phyloP scores from a whole-genome alignment of 2,329 filamentous ascomycete species.

The Purpureocillium lavendulum region DNA sequence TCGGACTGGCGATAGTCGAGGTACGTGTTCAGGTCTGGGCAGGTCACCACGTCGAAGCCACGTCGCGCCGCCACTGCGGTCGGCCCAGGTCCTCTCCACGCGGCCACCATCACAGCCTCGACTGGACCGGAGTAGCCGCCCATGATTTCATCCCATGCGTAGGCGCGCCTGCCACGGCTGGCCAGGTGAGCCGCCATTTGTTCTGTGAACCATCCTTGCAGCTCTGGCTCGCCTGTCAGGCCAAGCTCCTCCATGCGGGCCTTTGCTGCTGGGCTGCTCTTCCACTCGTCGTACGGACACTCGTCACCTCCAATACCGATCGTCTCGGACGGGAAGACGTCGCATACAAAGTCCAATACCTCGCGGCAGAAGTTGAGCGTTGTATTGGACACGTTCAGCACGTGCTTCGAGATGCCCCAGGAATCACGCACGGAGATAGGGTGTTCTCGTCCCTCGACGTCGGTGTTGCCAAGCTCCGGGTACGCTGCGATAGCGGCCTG shows the following conservation, averaged over 20 bases:
- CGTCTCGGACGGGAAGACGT: conserved; percentile 8
- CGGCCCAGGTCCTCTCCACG: conserved; percentile 9
- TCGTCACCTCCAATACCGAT: conserved; percentile 11
- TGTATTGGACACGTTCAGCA: conserved; percentile 9
- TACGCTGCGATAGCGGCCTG: conserved; percentile 12
- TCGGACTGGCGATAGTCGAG: conserved; percentile 12
- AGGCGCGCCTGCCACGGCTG: conserved; percentile 7
- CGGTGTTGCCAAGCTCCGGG: conserved; percentile 10
- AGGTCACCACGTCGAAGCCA: conserved; percentile 9
- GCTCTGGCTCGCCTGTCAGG: conserved; percentile 4
- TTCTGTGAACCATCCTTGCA: conserved; percentile 10
- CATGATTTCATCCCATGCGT: conserved; percentile 10
- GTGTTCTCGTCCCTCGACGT: conserved; percentile 3
- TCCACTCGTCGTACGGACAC: conserved; percentile 11
- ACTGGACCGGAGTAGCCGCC: conserved; percentile 7
- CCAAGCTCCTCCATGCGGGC: conserved; percentile 6
- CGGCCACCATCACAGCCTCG: conserved; percentile 6
- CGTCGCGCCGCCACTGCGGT: conserved; percentile 9
- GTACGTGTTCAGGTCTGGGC: conserved; percentile 8
- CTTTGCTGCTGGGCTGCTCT: conserved; percentile 6
- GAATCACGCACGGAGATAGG: conserved; percentile 6
- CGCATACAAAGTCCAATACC: conserved; percentile 7
- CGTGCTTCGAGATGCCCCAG: conserved; percentile 11
- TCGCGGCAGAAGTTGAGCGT: conserved; percentile 9
- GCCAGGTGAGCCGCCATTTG: conserved; percentile 9